Percentiles rank a stretch among this genome's conserved stretches.
Evolutionary conservation across 441 rosid genomes (phyloP).

Genomic region (Raphanus hybrid): DNA sequence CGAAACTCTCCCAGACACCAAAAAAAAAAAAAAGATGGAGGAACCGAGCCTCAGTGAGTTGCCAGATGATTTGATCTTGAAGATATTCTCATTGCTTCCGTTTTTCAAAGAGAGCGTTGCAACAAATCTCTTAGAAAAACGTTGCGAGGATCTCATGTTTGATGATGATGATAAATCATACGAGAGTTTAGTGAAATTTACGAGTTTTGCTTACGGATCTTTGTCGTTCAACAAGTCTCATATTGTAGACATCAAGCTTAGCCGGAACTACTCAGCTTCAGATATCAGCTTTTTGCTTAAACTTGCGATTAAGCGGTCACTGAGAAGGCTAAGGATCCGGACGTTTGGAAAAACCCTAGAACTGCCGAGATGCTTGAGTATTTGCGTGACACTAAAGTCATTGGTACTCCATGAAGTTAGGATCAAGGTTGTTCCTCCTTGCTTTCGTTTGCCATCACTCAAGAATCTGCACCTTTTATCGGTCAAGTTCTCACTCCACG

Average conservation of each 20-base stretch:
- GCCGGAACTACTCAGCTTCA: not conserved
- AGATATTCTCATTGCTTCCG: slow-evolving; percentile 2
- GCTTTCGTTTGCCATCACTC: not conserved
- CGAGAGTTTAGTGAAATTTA: not conserved
- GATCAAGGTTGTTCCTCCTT: not conserved
- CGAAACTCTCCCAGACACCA: not conserved
- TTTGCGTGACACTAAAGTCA: not conserved
- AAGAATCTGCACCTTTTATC: not conserved
- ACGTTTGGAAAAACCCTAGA: not conserved
- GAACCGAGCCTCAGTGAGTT: not conserved
- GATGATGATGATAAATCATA: not conserved
- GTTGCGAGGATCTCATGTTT: not conserved
- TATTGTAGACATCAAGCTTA: slow-evolving; percentile 1
- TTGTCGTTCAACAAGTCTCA: not conserved
- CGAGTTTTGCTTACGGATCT: not conserved
- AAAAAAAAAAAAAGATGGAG: not conserved
- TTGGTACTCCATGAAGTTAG: not conserved
- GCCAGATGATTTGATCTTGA: not conserved
- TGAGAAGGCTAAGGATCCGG: not conserved
- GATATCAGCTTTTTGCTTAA: not conserved
- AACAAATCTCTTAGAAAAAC: not conserved
- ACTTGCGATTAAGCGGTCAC: not conserved
- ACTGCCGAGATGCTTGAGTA: not conserved
- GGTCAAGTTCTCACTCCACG: not conserved
- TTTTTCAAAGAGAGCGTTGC: not conserved